Base-by-base conservation (phyloP, 2,329 filamentous ascomycete species). In the Arthrobotrys megalospora region DNA sequence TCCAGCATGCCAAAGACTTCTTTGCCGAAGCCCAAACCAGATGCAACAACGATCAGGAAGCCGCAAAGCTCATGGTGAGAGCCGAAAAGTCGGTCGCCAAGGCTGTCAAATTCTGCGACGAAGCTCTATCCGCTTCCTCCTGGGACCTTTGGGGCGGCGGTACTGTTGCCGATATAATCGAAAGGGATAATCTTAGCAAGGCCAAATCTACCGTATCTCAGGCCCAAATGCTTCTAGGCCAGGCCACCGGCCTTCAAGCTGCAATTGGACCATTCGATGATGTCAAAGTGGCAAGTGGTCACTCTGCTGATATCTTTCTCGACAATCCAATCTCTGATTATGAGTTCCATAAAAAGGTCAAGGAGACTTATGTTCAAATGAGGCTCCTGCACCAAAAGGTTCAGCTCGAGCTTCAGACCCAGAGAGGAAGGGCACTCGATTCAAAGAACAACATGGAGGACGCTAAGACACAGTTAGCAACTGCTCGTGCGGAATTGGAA, bases 241-340 rank as follows among this genome's bases (percentile, higher is more conserved):
- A 87, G 62, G 85, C 88, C 1, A 83, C 83, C 58, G 82, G 82
- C 5, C 81, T 85, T 12, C 85, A 86, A 1, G 85, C 85, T 0
- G 76, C 82, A 0, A 83, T 88, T 1, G 80, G 81, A 1, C 80
- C 81, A 2, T 82, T 89, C 65, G 82, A 83, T 0, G 67, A 81
- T 0, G 84, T 88, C 19, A 82, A 82, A 19, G 86, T 89, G 55
- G 85, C 86, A 0, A 84, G 86, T 47, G 86, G 86, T 0, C 84
- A 82, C 67, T 83, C 88, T 12, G 84, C 84, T 6, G 87, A 89
- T 76, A 84, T 89, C 1, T 84, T 89, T n/a, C 88, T 89, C 80
- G 87, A 89, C 80, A 88, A 88, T 62, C 85, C 88, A 72, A 87
- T 88, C 80, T 85, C 84, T 7, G 87, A 89, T 72, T 85, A 87